Evolutionary conservation across 768 basidiomycete genomes (phyloP).

Genomic region (Exidia glandulosa): DNA sequence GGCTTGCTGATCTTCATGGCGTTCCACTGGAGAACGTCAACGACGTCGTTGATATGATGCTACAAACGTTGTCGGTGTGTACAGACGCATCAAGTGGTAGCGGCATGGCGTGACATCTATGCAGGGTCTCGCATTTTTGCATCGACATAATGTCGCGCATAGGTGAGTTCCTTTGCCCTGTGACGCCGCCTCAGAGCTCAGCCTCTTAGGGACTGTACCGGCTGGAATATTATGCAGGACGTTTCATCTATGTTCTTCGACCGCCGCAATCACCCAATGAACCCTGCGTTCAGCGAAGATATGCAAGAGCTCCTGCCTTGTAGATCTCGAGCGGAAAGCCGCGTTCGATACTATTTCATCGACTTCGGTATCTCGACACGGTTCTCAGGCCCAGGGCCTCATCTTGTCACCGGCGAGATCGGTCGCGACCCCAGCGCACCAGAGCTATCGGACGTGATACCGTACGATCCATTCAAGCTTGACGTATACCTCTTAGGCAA

Average conservation of each 20-base stretch:
- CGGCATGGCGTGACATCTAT: neutral
- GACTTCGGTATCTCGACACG: neutral
- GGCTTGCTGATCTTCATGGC: neutral
- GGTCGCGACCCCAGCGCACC: neutral
- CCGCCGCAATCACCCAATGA: neutral
- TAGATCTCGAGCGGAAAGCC: neutral
- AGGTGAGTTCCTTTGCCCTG: neutral
- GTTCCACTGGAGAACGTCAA: neutral
- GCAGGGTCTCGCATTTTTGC: neutral
- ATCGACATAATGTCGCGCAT: neutral
- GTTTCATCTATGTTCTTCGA: neutral
- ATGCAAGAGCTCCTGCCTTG: neutral
- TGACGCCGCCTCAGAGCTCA: neutral
- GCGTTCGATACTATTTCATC: neutral
- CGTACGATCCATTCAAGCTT: neutral
- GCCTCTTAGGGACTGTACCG: neutral
- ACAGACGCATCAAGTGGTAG: neutral
- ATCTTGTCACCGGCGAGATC: neutral
- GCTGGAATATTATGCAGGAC: neutral
- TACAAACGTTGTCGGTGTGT: neutral
- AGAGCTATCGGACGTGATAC: neutral
- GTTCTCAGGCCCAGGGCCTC: neutral
- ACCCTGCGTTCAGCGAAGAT: neutral
- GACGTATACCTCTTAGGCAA: neutral
- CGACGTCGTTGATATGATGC: neutral